These are phyloP conservation scores for Brassica rapa DNA, from an alignment of 345 rosid species.

Conservation along the genomic window DNA sequence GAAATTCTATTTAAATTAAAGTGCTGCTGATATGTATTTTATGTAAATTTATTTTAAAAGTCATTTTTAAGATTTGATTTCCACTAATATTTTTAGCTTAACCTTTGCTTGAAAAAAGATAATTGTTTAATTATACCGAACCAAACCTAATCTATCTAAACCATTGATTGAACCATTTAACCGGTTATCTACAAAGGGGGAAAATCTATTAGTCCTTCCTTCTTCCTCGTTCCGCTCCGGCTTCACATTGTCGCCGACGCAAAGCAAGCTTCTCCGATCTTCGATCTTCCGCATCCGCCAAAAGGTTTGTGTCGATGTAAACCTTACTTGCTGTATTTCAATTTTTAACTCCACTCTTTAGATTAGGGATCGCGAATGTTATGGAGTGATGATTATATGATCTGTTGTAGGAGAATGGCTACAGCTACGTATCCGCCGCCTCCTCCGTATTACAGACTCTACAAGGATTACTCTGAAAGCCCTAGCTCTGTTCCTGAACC, in stretches of 20 bases:
- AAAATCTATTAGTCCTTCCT: background rate
- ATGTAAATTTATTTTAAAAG: background rate
- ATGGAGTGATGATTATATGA: background rate
- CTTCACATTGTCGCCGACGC: background rate
- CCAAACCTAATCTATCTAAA: background rate
- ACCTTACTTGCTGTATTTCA: no score
- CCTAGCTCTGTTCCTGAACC: conserved; percentile 79
- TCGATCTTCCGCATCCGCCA: background rate
- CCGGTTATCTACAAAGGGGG: background rate
- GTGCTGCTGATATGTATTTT: background rate
- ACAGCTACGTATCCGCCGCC: conserved; percentile 92
- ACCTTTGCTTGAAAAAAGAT: background rate
- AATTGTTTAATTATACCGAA: background rate
- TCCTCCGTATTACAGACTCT: conserved; percentile 83
- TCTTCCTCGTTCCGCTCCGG: background rate
- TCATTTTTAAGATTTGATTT: background rate
- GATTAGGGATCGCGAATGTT: background rate
- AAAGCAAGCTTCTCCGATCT: no score
- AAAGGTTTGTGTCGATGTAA: background rate
- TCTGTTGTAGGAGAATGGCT: conserved; percentile 53
- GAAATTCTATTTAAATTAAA: background rate
- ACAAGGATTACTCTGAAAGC: conserved; percentile 70
- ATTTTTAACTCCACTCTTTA: no score
- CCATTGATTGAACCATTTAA: background rate
- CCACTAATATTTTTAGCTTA: background rate